Evolutionary conservation across 2,329 filamentous ascomycete genomes (phyloP), one percentile per base, ranked within the genome.

Genomic region (Fusarium mexicanum): DNA sequence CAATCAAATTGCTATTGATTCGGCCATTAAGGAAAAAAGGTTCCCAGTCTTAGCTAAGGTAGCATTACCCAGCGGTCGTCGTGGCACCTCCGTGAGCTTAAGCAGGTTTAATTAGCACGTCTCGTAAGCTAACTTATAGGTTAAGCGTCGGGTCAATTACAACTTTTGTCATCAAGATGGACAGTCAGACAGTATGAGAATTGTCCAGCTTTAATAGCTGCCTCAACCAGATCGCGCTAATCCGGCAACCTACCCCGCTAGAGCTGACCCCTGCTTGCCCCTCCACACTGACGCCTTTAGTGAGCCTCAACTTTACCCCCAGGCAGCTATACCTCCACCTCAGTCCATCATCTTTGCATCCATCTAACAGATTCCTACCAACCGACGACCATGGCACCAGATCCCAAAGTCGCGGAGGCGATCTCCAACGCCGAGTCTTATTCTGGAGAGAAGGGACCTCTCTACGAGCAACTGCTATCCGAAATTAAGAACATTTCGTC

Each of bases 391-490:
- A 85, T 85, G 84, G 80, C 82, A 60, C 81, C 82, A 44, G 82
- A 78, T 64, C 69, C 80, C 59, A 84, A 86, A 74, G 81, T 88
- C 59, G 79, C 79, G 69, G 80, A 84, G 76, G 85, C 85, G 72
- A 82, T 89, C 59, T 79, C 84, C 69, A 78, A 81, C 46, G 83
- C 83, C 67, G 81, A 85, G 72, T 75, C 81, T 4, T 63, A 80
- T 55, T 51, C 82, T 50, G 74, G 80, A 61, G 86, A 87, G 60
- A 86, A 85, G 68, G 81, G 80, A n/a, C 79, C 84, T 71, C 81
- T 83, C 67, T 89, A 87, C 80, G 85, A 86, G 67, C 68, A 81
- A 61, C 81, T 89, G 55, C 83, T 89, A 72, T 73, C 80, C 65
- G 82, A 84, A 71, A 79, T 88, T 76, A 82, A 83, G 73, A 78